Evolutionary conservation across 2,329 filamentous ascomycete genomes (phyloP), one percentile per base, ranked within the genome.

Genomic region (Fusarium cicatricum): DNA sequence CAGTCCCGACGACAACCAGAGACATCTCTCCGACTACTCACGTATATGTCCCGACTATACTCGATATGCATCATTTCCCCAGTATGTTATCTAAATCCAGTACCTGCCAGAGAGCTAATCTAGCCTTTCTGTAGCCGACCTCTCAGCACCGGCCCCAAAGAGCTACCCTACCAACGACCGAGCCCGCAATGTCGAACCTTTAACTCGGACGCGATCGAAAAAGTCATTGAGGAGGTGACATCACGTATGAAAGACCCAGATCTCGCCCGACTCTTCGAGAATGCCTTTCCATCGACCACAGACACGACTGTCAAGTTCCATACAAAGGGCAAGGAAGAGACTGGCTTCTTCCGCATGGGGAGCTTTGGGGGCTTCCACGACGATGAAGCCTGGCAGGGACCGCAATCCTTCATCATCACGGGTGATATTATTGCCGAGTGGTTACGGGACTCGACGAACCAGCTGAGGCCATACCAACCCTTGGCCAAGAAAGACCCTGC

Each of bases 391-490:
- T 97, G 93, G 93, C 81, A 90, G 64, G 93, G 93, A 0, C 81
- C 90, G 0, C 94, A 98, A 70, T 93, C 90, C 11, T 98, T 98
- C 72, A 89, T 98, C 62, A 96, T 96, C 43, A 97, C 92, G 0
- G 92, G 92, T 44, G 92, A 97, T 66, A 97, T 97, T 71, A 90
- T 96, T 68, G 92, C 92, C 0, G 92, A 96, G 74, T 97, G 92
- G 92, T 79, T 97, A 43, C 87, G 92, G 45, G 92, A 97, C 75
- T 96, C 91, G 11, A 96, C 92, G 11, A 98, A 98, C 74, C 95
- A 99, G 75, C 78, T 99, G 46, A 85, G 89, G 2, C 93, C 95
- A 47, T 99, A 99, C 71, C 94, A 97, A 71, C 79, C 85, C 0
- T 80, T 99, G 19, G 90, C 93, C 3, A 91, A 87, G 69, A 91